These are phyloP conservation scores for Acacia confusa DNA, from an alignment of 306 rosid species.

Conservation along the genomic window DNA sequence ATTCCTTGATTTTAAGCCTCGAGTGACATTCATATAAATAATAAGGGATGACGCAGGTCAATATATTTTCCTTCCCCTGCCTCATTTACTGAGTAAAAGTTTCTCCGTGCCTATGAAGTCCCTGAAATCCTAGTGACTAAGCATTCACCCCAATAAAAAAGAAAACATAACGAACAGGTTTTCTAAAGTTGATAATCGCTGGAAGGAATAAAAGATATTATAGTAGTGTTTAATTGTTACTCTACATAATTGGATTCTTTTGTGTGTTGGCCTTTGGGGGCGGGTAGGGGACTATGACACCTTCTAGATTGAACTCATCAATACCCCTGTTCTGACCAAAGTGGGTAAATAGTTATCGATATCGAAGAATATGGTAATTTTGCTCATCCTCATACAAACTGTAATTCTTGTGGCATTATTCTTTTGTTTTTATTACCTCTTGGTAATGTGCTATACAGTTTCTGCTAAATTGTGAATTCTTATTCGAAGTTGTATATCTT, in stretches of 20 bases:
- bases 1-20: background rate
- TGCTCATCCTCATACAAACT: background rate
- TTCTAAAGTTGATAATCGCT: too few relatives aligned
- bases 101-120: background rate
- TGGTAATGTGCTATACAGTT: conserved; percentile 9
- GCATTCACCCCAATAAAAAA: background rate
- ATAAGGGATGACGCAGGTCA: background rate
- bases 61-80: background rate
- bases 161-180: background rate
- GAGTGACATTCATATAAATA: background rate
- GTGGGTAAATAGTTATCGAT: background rate
- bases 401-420: background rate
- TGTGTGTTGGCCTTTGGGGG: too few relatives aligned
- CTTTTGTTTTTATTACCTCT: conserved; percentile 1
- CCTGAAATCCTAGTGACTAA: background rate
- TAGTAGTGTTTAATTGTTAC: too few relatives aligned
- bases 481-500: conserved; percentile 28
- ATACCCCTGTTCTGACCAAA: background rate
- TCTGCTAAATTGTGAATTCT: conserved; percentile 34
- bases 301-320: too few relatives aligned
- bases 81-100: background rate
- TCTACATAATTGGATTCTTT: too few relatives aligned
- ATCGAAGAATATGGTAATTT: background rate
- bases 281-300: too few relatives aligned
- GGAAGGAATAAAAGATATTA: too few relatives aligned